Percentiles rank a stretch among this genome's conserved stretches.
phyloP scores from a whole-genome alignment of 768 basidiomycete genomes.

The Leccinum rimulosum region DNA sequence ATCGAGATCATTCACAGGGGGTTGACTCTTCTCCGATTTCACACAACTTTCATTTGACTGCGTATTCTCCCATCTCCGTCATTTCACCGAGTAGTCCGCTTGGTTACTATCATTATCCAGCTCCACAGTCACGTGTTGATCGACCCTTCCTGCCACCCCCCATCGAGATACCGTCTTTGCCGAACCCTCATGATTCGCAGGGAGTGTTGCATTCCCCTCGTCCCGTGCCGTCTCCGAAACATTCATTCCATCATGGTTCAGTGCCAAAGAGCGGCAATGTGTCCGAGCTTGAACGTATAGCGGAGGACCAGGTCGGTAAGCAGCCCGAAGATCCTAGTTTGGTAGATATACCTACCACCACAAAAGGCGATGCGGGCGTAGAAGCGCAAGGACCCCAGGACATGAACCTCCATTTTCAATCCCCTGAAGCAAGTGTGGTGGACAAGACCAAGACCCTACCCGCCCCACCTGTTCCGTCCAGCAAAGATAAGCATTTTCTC shows the following conservation, averaged over 20 bases:
- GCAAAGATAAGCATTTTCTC: constrained; percentile 28
- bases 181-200: constrained; percentile 33
- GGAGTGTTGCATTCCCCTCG: constrained; percentile 60
- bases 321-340: constrained; percentile 27
- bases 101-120: constrained; percentile 33
- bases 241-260: constrained; percentile 36
- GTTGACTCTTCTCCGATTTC: constrained; percentile 56
- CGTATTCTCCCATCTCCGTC: constrained; percentile 48
- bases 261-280: constrained; percentile 44
- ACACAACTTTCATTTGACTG: constrained; percentile 55
- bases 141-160: constrained; percentile 19
- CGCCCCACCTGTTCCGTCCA: constrained; percentile 51
- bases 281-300: constrained; percentile 69
- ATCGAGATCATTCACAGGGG: constrained; percentile 59
- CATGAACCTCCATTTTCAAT: constrained; percentile 12
- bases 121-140: constrained; percentile 27
- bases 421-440: constrained; percentile 2
- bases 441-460: constrained; percentile 60
- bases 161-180: constrained; percentile 23
- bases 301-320: constrained; percentile 53
- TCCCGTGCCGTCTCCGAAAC: constrained; percentile 66
- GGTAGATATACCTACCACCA: constrained; percentile 13
- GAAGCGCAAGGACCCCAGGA: constrained; percentile 19
- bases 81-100: constrained; percentile 45
- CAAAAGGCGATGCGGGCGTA: constrained; percentile 21